Percentiles rank a stretch among this genome's conserved stretches.
Conservation (phyloP, 2,329 filamentous ascomycete genomes). For the Stachybotrys elegans region DNA sequence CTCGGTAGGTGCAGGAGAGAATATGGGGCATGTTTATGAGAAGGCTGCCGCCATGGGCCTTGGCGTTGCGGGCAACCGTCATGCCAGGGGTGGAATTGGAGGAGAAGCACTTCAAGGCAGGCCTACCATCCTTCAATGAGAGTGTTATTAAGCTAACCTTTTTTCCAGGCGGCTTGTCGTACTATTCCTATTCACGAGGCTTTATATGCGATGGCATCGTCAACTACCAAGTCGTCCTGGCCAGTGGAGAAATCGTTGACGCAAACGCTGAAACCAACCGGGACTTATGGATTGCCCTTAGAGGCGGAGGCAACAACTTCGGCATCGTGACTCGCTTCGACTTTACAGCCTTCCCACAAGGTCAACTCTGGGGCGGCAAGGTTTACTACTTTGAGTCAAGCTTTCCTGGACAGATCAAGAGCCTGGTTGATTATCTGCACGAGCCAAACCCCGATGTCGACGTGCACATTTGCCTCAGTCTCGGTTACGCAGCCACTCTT, state of each 20-base stretch:
- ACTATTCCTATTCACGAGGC: constrained; percentile 17
- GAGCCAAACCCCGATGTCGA: not conserved
- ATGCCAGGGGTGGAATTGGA: not conserved
- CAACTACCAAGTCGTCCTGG: constrained; percentile 38
- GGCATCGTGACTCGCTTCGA: constrained; percentile 27
- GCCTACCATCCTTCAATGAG: not conserved
- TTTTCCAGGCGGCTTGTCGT: not conserved
- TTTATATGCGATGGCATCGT: constrained; percentile 33
- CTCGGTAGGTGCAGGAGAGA: not conserved
- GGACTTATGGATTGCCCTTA: constrained; percentile 39
- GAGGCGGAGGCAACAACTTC: constrained; percentile 43
- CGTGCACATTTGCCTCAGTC: not conserved
- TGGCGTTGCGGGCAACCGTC: not conserved
- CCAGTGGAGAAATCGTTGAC: constrained; percentile 32
- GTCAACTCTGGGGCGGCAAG: not conserved
- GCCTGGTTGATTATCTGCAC: not conserved
- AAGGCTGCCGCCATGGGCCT: not conserved
- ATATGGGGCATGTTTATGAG: not conserved
- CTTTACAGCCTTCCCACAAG: not conserved
- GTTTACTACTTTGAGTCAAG: not conserved
- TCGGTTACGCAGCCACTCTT: not conserved
- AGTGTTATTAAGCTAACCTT: not conserved
- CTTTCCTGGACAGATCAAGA: not conserved
- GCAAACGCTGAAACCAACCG: constrained; percentile 27
- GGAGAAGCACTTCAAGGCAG: not conserved